Percentiles rank a stretch among this genome's conserved stretches.
phyloP scores from a whole-genome alignment of 2,329 filamentous ascomycete species.

The Diplocarpon mali region DNA sequence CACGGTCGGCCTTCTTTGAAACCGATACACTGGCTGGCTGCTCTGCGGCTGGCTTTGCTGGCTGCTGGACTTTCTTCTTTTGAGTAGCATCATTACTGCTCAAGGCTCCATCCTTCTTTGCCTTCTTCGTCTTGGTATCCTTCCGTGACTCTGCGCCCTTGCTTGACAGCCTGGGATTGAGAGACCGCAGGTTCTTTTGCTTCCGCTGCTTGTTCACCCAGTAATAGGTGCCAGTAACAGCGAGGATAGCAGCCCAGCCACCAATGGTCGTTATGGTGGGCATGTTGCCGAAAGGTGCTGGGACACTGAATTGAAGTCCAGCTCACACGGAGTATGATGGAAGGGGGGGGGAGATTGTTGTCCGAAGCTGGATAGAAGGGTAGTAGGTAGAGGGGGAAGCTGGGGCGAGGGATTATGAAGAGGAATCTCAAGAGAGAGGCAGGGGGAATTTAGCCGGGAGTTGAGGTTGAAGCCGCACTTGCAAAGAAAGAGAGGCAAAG shows the following conservation, averaged over 20 bases:
- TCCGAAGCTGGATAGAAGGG: too few species aligned
- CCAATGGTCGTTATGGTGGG: slow-evolving; percentile 26
- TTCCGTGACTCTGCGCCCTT: slow-evolving; percentile 20
- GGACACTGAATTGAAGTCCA: not conserved
- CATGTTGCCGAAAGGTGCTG: slow-evolving; percentile 9
- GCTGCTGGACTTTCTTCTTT: slow-evolving; percentile 19
- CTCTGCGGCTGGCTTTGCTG: slow-evolving; percentile 6
- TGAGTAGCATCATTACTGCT: slow-evolving; percentile 15
- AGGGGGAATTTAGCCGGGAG: too few species aligned
- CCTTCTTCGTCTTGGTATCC: slow-evolving; percentile 21
- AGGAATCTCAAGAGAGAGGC: too few species aligned
- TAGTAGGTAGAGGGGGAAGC: too few species aligned
- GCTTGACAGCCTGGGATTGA: slow-evolving; percentile 9
- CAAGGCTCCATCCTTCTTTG: slow-evolving; percentile 17
- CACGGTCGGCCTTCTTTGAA: slow-evolving; percentile 9
- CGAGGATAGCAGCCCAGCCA: slow-evolving; percentile 29
- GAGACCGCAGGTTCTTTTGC: slow-evolving; percentile 16
- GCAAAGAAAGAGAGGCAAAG: too few species aligned
- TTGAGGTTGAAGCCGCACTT: too few species aligned
- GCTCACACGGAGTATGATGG: too few species aligned
- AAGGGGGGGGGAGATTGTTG: too few species aligned
- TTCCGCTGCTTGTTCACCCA: slow-evolving; percentile 15
- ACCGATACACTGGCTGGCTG: slow-evolving; percentile 5
- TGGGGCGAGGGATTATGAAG: too few species aligned
- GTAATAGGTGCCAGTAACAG: slow-evolving; percentile 24